phyloP scores from a whole-genome alignment of 2,329 filamentous ascomycete species.

The Sclerotinia minor region DNA sequence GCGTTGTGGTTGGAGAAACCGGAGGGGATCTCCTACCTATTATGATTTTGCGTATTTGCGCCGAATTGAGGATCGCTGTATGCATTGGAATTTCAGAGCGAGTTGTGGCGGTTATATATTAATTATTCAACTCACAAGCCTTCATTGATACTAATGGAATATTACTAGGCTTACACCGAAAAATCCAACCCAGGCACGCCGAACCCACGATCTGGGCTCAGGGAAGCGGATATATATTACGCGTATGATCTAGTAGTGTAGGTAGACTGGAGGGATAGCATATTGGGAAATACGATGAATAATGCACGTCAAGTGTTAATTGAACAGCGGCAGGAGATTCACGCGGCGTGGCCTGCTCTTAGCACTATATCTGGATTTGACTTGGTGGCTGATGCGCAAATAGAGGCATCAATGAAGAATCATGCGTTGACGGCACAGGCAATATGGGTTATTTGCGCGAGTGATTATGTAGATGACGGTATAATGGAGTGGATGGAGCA shows the following conservation, averaged over 20 bases:
- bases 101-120: neutral
- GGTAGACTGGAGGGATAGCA: constrained; percentile 5
- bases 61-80: neutral
- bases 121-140: constrained; percentile 4
- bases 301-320: constrained; percentile 11
- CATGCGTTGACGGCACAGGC: constrained; percentile 49
- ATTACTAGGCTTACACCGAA: constrained; percentile 3
- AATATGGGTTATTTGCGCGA: constrained; percentile 47
- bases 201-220: constrained; percentile 10
- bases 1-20: neutral
- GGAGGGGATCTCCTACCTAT: constrained; percentile 6
- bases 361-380: neutral
- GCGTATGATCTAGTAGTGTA: constrained; percentile 1
- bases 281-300: constrained; percentile 17
- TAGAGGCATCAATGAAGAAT: constrained; percentile 50
- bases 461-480: constrained; percentile 46
- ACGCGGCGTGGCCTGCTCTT: constrained; percentile 5
- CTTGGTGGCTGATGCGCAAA: constrained; percentile 29
- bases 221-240: constrained; percentile 6
- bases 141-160: constrained; percentile 5
- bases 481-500: constrained; percentile 42
- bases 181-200: neutral
- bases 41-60: constrained; percentile 14
- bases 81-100: constrained; percentile 11
- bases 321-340: constrained; percentile 8